These are phyloP conservation scores for Rhododendron griersonianum DNA, from an alignment of 148 eudicot species.

Conservation along the genomic window DNA sequence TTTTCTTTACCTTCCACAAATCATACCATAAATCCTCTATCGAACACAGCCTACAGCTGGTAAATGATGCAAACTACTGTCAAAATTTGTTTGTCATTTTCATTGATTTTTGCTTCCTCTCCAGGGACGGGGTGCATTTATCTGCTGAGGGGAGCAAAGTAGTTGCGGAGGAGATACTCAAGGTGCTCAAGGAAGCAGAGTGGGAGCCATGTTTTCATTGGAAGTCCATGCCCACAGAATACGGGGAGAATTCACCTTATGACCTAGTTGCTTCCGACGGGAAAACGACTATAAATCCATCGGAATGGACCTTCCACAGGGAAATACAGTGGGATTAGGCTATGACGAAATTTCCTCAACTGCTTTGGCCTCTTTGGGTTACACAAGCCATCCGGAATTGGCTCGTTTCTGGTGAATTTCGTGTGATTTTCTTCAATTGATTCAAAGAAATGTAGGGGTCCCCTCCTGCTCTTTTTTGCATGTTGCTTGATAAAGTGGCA, in stretches of 20 bases:
- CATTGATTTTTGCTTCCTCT: not conserved
- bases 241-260: constrained; percentile 59
- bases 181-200: constrained; percentile 71
- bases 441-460: not conserved
- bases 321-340: constrained; percentile 60
- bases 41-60: not conserved
- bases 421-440: not conserved
- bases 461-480: not conserved
- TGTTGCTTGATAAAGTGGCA: not conserved
- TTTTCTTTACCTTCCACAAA: not conserved
- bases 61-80: not conserved
- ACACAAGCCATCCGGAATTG: not conserved
- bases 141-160: constrained; percentile 77
- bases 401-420: not conserved
- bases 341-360: not conserved
- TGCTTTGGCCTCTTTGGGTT: not conserved
- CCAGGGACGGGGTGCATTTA: constrained; percentile 89
- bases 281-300: constrained; percentile 52
- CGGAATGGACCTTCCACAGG: constrained; percentile 74
- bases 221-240: constrained; percentile 83
- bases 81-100: not conserved
- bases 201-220: constrained; percentile 87
- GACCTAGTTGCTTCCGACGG: constrained; percentile 64
- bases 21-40: not conserved
- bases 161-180: constrained; percentile 76